These are phyloP conservation scores for Trichoderma sp. DNA, from an alignment of 2,329 filamentous ascomycete genomes.

Conservation along the genomic window DNA sequence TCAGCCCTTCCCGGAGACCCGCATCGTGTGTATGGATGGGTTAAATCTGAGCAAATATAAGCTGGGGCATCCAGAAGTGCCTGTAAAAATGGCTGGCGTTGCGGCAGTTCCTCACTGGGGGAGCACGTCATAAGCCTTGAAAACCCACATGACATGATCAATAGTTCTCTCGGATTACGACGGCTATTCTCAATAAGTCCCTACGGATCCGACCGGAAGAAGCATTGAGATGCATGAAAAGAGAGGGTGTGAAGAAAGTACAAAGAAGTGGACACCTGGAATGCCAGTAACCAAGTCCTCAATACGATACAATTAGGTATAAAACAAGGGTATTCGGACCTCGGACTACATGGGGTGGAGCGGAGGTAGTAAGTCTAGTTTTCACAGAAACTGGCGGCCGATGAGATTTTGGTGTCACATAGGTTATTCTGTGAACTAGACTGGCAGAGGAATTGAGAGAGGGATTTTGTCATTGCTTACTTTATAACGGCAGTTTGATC, in stretches of 20 bases:
- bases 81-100: background rate
- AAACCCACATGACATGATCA: background rate
- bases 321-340: background rate
- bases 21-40: background rate
- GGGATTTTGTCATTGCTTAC: background rate
- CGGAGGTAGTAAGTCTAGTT: background rate
- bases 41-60: background rate
- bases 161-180: constrained; percentile 9
- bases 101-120: background rate
- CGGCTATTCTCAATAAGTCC: background rate
- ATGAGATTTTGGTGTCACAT: constrained; percentile 1
- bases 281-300: background rate
- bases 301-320: background rate
- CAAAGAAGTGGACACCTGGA: background rate
- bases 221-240: background rate
- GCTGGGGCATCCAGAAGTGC: constrained; percentile 3
- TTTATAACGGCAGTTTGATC: background rate
- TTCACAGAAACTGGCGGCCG: background rate
- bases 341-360: background rate
- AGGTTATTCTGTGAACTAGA: background rate
- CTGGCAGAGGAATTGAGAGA: background rate
- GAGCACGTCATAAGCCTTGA: background rate
- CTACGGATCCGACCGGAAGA: background rate
- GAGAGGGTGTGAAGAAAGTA: constrained; percentile 9
- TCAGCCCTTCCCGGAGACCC: background rate